Percentiles rank a stretch among this genome's conserved stretches.
These are phyloP conservation scores for Zymoseptoria brevis DNA, from an alignment of 2,329 filamentous ascomycete species.

Conservation along the genomic window DNA sequence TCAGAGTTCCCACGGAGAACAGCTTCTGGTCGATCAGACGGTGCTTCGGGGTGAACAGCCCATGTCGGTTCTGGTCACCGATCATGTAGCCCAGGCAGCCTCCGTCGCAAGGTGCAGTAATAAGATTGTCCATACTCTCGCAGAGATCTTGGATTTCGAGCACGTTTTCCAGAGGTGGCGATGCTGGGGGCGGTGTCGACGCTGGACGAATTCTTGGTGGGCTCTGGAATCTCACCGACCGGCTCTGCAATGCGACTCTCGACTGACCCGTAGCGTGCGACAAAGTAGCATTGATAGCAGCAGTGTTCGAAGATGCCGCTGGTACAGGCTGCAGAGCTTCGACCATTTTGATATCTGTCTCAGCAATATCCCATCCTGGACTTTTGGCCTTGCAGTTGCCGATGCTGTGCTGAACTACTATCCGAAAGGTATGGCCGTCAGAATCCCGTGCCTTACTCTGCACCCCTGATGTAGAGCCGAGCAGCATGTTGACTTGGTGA, in stretches of 20 bases:
- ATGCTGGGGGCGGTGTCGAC: neutral
- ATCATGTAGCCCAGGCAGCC: slow-evolving; percentile 8
- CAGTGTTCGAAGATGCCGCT: neutral
- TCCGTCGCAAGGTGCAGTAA: slow-evolving; percentile 1
- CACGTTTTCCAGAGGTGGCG: neutral
- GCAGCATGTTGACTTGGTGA: slow-evolving; percentile 16
- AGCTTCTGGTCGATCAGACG: slow-evolving; percentile 1
- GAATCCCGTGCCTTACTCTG: neutral
- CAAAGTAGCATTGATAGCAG: neutral
- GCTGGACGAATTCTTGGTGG: neutral
- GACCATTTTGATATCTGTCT: slow-evolving; percentile 2
- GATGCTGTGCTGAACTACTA: slow-evolving; percentile 4
- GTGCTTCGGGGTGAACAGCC: slow-evolving; percentile 5
- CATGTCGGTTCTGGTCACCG: slow-evolving; percentile 8
- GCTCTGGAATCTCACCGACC: neutral
- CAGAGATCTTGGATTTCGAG: slow-evolving; percentile 9
- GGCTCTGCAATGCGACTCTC: neutral
- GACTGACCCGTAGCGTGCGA: neutral
- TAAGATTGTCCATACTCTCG: neutral
- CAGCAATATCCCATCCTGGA: slow-evolving; percentile 1
- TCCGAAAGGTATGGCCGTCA: slow-evolving; percentile 1
- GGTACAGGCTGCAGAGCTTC: neutral
- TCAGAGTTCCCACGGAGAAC: neutral
- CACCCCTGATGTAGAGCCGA: neutral
- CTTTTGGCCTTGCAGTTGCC: neutral